These are phyloP conservation scores for Leucaena leucocephala DNA, from an alignment of 306 rosid species.

Conservation along the genomic window DNA sequence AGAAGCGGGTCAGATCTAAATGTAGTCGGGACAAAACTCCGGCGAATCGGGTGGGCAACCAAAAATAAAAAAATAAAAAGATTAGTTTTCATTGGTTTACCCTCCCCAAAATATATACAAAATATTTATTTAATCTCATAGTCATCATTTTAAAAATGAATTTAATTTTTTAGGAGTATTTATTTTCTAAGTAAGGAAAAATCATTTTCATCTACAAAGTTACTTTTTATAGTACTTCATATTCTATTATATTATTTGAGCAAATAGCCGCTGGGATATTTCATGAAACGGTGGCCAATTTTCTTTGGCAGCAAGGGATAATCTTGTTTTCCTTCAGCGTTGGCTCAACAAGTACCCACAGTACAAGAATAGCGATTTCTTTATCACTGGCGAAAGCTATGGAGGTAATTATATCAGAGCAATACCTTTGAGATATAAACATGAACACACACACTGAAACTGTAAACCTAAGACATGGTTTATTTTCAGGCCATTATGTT, in stretches of 20 bases:
- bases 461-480: not conserved
- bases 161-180: too few species aligned
- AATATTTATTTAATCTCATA: not conserved
- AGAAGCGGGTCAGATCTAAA: too few species aligned
- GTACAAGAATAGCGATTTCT: constrained; percentile 56
- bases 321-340: constrained; percentile 56
- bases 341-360: constrained; percentile 63
- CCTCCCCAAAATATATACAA: not conserved
- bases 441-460: not conserved
- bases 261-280: not conserved
- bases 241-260: not conserved
- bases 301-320: constrained; percentile 59
- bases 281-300: not conserved
- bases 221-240: not conserved
- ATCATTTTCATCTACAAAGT: not conserved
- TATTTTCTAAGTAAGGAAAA: not conserved
- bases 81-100: not conserved
- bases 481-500: constrained; percentile 68
- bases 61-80: too few species aligned
- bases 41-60: too few species aligned
- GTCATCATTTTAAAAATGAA: not conserved
- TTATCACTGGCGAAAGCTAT: constrained; percentile 78
- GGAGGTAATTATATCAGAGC: constrained; percentile 47
- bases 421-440: not conserved
- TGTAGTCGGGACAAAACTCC: too few species aligned